Percentiles rank a stretch among this genome's conserved stretches.
Conservation (phyloP, 139 green algal genomes). For the Micromonas commoda region DNA sequence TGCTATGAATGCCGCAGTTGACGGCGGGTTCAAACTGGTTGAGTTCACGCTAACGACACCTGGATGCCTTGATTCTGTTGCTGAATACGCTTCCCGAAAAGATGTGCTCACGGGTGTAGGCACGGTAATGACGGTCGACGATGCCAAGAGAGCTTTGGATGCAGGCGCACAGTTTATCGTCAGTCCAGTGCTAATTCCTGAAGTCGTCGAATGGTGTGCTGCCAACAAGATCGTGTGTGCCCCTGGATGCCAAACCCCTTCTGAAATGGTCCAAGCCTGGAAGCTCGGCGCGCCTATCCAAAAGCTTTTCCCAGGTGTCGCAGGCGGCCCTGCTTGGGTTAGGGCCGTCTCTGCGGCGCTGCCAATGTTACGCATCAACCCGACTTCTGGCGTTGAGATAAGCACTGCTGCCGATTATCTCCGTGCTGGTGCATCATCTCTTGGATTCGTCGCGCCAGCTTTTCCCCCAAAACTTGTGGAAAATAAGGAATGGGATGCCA, state of each 20-base stretch:
- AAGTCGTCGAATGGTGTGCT: constrained; percentile 25
- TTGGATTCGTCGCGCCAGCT: constrained; percentile 34
- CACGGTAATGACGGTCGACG: constrained; percentile 25
- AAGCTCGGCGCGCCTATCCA: constrained; percentile 32
- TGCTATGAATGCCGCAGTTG: constrained; percentile 33
- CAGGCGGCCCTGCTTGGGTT: constrained; percentile 18
- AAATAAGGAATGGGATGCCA: constrained; percentile 20
- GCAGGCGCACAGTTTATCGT: constrained; percentile 33
- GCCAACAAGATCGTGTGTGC: constrained; percentile 26
- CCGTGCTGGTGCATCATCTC: background rate
- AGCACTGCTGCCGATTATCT: constrained; percentile 27
- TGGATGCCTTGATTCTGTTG: constrained; percentile 26
- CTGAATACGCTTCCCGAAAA: constrained; percentile 4
- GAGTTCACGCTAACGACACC: constrained; percentile 38
- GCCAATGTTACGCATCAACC: constrained; percentile 31
- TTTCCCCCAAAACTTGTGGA: constrained; percentile 22
- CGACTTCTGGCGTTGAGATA: constrained; percentile 25
- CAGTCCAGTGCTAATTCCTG: constrained; percentile 24
- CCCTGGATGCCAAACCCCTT: constrained; percentile 29
- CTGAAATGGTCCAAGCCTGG: constrained; percentile 24
- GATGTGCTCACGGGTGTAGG: constrained; percentile 27
- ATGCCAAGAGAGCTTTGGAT: constrained; percentile 26
- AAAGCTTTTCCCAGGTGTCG: constrained; percentile 35
- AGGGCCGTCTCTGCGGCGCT: constrained; percentile 25
- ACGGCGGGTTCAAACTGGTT: constrained; percentile 23